Conservation (phyloP, 2,329 filamentous ascomycete genomes). For the Venturia aucupariae region DNA sequence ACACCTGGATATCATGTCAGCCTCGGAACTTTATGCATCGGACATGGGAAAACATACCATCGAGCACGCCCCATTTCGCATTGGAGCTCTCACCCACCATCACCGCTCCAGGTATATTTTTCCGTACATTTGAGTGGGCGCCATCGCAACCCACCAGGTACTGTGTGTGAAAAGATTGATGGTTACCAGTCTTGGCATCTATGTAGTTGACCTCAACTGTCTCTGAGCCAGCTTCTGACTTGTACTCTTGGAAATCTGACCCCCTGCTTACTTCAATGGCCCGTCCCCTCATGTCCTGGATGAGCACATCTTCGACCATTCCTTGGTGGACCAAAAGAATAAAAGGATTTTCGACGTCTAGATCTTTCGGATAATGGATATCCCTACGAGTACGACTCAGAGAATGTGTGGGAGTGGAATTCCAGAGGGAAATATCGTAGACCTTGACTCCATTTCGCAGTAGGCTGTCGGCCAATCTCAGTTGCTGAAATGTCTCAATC, state of each 20-base stretch:
- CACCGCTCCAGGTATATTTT: slow-evolving; percentile 38
- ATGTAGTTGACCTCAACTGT: slow-evolving; percentile 36
- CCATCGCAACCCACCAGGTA: slow-evolving; percentile 67
- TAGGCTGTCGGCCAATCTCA: slow-evolving; percentile 57
- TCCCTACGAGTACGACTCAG: slow-evolving; percentile 53
- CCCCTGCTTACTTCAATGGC: slow-evolving; percentile 55
- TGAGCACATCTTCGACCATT: slow-evolving; percentile 63
- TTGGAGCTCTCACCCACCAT: neutral
- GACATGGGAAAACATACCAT: slow-evolving; percentile 55
- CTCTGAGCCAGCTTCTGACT: slow-evolving; percentile 27
- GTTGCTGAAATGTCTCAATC: slow-evolving; percentile 66
- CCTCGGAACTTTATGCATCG: slow-evolving; percentile 27
- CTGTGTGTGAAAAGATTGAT: slow-evolving; percentile 43
- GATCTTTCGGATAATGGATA: slow-evolving; percentile 48
- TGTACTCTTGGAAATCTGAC: slow-evolving; percentile 49
- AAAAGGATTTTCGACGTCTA: slow-evolving; percentile 45
- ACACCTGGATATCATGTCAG: slow-evolving; percentile 35
- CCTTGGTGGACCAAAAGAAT: slow-evolving; percentile 57
- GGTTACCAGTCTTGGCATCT: slow-evolving; percentile 28
- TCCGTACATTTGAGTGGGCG: slow-evolving; percentile 61
- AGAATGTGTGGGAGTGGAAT: slow-evolving; percentile 30
- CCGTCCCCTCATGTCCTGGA: slow-evolving; percentile 57
- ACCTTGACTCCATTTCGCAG: slow-evolving; percentile 59
- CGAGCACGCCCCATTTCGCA: slow-evolving; percentile 58
- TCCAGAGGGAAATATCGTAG: slow-evolving; percentile 69